Percentiles rank a stretch among this genome's conserved stretches.
These are phyloP conservation scores for Crithidia bombi DNA, from an alignment of 208 protist genomes.

Conservation along the genomic window DNA sequence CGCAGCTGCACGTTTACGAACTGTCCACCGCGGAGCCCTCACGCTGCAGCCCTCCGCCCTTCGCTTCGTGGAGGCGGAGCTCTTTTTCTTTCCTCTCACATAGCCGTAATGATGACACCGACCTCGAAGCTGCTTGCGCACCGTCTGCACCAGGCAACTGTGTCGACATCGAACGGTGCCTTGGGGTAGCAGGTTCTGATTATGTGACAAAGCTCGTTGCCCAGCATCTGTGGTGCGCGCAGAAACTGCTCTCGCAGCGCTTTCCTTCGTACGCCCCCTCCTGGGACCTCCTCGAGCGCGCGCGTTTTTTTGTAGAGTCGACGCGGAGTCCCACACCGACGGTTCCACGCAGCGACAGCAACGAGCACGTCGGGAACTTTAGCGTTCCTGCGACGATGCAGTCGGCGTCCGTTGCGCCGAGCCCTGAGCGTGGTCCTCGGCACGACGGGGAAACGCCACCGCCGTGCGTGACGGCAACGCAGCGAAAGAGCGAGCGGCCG, in stretches of 20 bases:
- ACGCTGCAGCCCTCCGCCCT: conserved; percentile 25
- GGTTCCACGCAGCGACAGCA: conserved; percentile 27
- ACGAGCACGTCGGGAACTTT: not conserved
- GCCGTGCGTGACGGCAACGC: conserved; percentile 24
- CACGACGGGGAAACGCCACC: conserved; percentile 22
- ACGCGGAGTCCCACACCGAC: conserved; percentile 42
- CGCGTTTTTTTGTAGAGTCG: conserved; percentile 27
- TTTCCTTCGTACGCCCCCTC: conserved; percentile 37
- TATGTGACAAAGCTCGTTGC: conserved; percentile 33
- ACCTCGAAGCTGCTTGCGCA: not conserved
- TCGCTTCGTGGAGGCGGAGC: conserved; percentile 5
- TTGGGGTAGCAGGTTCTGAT: conserved; percentile 20
- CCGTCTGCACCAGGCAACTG: not conserved
- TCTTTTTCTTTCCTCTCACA: not conserved
- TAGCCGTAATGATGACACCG: not conserved
- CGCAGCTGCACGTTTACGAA: conserved; percentile 32
- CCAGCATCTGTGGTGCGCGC: conserved; percentile 47
- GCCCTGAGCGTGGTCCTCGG: not conserved
- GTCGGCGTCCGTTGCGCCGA: not conserved
- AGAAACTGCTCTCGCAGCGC: conserved; percentile 42
- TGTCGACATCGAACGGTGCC: conserved; percentile 15
- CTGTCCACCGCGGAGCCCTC: not conserved
- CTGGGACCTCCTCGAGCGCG: conserved; percentile 39
- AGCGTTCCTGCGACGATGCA: not conserved
- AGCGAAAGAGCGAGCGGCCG: conserved; percentile 30